Conservation (phyloP, 192 early-diverging fungal species). For the Podila epicladia region DNA sequence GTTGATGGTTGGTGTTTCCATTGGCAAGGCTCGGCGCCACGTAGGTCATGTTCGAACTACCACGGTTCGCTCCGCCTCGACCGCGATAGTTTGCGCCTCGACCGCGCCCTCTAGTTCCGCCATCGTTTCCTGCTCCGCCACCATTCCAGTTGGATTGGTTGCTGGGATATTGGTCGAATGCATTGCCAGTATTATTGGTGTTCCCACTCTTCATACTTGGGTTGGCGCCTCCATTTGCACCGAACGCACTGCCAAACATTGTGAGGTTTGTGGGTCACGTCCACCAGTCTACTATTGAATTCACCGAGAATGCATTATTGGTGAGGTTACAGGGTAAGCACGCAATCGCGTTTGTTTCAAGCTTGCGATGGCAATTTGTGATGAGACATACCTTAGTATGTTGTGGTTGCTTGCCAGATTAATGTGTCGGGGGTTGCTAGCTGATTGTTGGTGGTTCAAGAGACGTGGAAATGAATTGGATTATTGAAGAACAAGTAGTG, state of each 20-base stretch:
- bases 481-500: too few relatives aligned
- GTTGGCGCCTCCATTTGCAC: conserved; percentile 1
- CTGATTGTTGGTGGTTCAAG: too few relatives aligned
- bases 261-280: background rate
- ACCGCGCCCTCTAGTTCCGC: background rate
- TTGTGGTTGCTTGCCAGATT: too few relatives aligned
- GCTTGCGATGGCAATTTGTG: too few relatives aligned
- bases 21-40: conserved; percentile 20
- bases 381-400: too few relatives aligned
- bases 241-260: conserved; percentile 1
- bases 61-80: conserved; percentile 25
- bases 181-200: background rate
- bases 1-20: background rate
- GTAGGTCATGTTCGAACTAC: conserved; percentile 33
- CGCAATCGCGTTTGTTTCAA: too few relatives aligned
- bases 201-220: background rate
- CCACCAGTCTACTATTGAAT: background rate
- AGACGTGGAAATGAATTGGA: too few relatives aligned
- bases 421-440: too few relatives aligned
- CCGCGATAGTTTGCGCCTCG: conserved; percentile 14
- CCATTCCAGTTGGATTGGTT: conserved; percentile 1
- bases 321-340: background rate
- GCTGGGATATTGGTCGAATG: background rate
- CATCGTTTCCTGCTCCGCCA: background rate
- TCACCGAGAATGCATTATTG: background rate